phyloP scores from a whole-genome alignment of 1,139 yeast genomes.

The Blastobotrys serpentis region DNA sequence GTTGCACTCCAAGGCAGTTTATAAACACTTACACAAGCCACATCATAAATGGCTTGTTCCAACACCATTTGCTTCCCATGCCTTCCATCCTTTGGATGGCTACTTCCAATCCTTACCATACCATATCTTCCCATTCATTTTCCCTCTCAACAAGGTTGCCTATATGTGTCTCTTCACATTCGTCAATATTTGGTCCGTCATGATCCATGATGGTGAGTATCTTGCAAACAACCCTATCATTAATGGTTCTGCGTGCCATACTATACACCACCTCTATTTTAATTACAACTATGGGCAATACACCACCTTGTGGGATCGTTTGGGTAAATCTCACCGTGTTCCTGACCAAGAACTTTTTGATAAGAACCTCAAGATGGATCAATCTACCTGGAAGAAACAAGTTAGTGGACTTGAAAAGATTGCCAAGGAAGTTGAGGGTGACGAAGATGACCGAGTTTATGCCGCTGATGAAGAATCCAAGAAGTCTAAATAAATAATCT shows the following conservation, averaged over 20 bases:
- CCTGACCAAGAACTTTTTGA: constrained; percentile 88
- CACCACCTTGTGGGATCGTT: constrained; percentile 95
- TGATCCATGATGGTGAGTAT: constrained; percentile 98
- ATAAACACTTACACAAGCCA: constrained; percentile 90
- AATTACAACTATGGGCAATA: constrained; percentile 98
- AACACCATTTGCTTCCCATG: constrained; percentile 97
- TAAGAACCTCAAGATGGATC: constrained; percentile 56
- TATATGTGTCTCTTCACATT: constrained; percentile 79
- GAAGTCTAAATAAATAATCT: constrained; percentile 1
- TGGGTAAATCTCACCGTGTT: constrained; percentile 88
- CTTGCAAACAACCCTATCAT: constrained; percentile 89
- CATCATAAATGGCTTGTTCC: constrained; percentile 99
- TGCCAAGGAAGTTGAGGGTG: constrained; percentile 76
- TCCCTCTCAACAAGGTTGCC: constrained; percentile 87
- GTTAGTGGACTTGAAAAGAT: constrained; percentile 74
- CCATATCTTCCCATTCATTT: constrained; percentile 83
- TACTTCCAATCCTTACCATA: constrained; percentile 90
- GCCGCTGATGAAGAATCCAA: constrained; percentile 14
- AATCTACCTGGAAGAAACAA: constrained; percentile 71
- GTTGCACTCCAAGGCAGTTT: constrained; percentile 87
- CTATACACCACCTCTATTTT: constrained; percentile 93
- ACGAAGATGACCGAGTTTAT: constrained; percentile 60
- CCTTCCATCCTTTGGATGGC: constrained; percentile 98
- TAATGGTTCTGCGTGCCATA: constrained; percentile 98
- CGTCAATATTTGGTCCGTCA: constrained; percentile 96